A percentile compares a stretch with the other conserved stretches of the same genome.
These are phyloP conservation scores for Cryptosporidium sp. DNA, from an alignment of 169 alveolate genomes.

Conservation along the genomic window DNA sequence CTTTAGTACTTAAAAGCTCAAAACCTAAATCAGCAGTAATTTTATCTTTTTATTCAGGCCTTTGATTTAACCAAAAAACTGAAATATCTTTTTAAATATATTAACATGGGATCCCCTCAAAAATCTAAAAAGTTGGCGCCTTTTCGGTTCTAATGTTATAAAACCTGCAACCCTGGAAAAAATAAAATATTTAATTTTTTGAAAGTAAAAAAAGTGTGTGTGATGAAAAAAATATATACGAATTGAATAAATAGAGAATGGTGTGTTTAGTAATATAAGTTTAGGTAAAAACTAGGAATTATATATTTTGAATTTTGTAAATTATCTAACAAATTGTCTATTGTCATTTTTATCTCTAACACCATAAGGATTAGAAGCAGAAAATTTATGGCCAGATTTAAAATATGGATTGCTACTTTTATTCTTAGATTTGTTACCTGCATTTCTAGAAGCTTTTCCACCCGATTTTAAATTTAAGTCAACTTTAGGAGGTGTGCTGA, in stretches of 20 bases:
- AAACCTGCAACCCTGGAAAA: background rate
- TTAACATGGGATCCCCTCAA: conserved; percentile 11
- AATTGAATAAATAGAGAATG: background rate
- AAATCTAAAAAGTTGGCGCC: conserved; percentile 19
- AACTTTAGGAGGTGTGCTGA: conserved; percentile 95
- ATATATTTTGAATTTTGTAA: background rate
- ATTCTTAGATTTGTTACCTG: conserved; percentile 38
- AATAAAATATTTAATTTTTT: background rate
- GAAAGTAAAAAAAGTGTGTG: no score
- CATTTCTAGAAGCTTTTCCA: conserved; percentile 77
- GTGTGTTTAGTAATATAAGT: background rate
- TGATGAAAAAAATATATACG: background rate
- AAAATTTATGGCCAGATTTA: conserved; percentile 76
- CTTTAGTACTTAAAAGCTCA: background rate
- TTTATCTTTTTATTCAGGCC: background rate
- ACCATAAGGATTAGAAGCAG: conserved; percentile 75
- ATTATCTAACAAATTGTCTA: conserved; percentile 79
- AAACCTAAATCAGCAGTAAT: background rate
- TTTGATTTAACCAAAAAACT: background rate
- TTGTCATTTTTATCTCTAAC: conserved; percentile 72
- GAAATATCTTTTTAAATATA: background rate
- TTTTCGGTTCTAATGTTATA: background rate
- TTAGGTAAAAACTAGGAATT: background rate
- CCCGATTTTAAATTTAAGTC: conserved; percentile 91
- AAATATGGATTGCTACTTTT: conserved; percentile 20